phyloP scores from a whole-genome alignment of 208 protist genomes.

The Naegleria gruberi region DNA sequence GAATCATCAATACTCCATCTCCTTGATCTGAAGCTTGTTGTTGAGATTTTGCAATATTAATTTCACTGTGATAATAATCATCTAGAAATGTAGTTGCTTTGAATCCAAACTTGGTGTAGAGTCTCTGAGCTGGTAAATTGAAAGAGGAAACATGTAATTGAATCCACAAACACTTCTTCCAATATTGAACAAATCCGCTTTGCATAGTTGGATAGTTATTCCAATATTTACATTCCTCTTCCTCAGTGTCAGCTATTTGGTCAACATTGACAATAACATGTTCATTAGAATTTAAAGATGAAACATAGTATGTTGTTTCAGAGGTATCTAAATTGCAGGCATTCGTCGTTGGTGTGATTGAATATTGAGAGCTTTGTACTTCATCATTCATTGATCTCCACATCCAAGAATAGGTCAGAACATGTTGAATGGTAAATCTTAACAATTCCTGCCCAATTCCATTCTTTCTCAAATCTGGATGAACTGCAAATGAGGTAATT shows the following conservation, averaged over 20 bases:
- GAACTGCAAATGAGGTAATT: not conserved
- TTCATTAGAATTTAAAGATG: no score
- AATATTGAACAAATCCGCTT: not conserved
- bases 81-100: not conserved
- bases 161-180: not conserved
- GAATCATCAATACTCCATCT: no score
- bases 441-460: not conserved
- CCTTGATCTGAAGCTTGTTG: no score
- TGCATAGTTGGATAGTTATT: not conserved
- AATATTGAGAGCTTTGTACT: no score
- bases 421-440: not conserved
- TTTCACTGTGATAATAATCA: not conserved
- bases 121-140: not conserved
- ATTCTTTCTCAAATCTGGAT: not conserved
- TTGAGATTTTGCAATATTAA: no score
- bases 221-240: not conserved
- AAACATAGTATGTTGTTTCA: no score
- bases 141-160: not conserved
- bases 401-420: not conserved
- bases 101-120: constrained; percentile 6
- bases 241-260: not conserved
- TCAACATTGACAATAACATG: not conserved
- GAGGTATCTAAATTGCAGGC: no score
- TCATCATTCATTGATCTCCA: not conserved
- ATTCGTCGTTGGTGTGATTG: no score